Base-by-base conservation (phyloP, 2,329 filamentous ascomycete genomes). In the Xylogone sp. region DNA sequence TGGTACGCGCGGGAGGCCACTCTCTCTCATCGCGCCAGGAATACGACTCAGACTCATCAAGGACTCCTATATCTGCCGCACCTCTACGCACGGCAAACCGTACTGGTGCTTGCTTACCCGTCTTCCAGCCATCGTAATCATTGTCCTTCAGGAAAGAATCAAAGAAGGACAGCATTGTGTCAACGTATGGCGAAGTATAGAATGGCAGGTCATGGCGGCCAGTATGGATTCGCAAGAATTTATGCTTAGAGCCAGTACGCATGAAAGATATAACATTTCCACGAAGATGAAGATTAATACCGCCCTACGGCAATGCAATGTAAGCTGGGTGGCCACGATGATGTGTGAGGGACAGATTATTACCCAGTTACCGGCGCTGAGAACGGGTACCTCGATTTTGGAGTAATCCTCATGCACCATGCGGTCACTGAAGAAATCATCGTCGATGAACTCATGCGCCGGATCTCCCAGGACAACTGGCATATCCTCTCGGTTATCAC, bases 121-220 rank as follows among this genome's bases (percentile, higher is more conserved):
- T 60, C 0, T 73, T 75, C 82, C 82, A 85, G 18, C 82, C 82
- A 1, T 71, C 71, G 0, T 73, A 69, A 57, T 88, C 85, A 0
- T 87, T 75, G 1, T 74, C 80, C 59, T 87, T 87, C 42, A 88
- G 73, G 61, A 88, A 89, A 0, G 84, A 84, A 52, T 87, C 82
- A 0, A 88, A 69, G 63, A 88, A 88, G 58, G 78, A 81, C 34
- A 71, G 73, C 60, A 88, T 85, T 0, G 88, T 58, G 53, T 84
- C 81, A 0, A 86, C 83, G 53, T 87, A 82, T 49, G 87, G 81
- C 1, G 75, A 66, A 61, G 87, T 86, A 68, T 87, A 88, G 63
- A 88, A 88, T 0, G 84, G 84, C 2, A 88, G 70, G 56, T 88
- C 85, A 55, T 88, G 85, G 0, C 85, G 75, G 2, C 85, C 84